phyloP scores from a whole-genome alignment of 768 basidiomycete genomes.

The Tricholoma furcatifolium region DNA sequence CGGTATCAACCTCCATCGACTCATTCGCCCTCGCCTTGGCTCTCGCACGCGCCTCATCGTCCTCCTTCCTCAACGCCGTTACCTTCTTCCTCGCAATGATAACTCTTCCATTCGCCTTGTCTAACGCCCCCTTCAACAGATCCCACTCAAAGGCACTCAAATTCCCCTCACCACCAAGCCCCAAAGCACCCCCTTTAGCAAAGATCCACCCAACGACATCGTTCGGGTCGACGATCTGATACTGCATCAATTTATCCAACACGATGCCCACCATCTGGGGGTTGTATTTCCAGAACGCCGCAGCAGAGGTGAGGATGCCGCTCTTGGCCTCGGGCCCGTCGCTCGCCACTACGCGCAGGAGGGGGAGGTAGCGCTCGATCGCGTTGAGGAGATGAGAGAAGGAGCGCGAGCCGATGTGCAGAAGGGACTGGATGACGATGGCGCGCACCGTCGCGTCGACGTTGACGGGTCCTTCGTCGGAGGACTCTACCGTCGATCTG shows the following conservation, averaged over 20 bases:
- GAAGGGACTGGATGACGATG: slow-evolving; percentile 82
- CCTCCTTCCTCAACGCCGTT: slow-evolving; percentile 76
- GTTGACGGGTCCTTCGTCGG: slow-evolving; percentile 55
- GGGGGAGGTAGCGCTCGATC: slow-evolving; percentile 87
- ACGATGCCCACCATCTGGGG: slow-evolving; percentile 89
- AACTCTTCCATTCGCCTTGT: slow-evolving; percentile 90
- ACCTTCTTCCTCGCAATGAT: slow-evolving; percentile 75
- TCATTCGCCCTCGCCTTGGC: slow-evolving; percentile 62
- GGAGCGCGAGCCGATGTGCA: slow-evolving; percentile 90
- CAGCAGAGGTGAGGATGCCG: slow-evolving; percentile 70
- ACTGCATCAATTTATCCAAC: slow-evolving; percentile 97
- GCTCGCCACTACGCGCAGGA: slow-evolving; percentile 64
- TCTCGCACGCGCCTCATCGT: slow-evolving; percentile 80
- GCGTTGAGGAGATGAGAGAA: slow-evolving; percentile 98
- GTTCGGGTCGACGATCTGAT: slow-evolving; percentile 92
- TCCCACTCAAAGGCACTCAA: slow-evolving; percentile 78
- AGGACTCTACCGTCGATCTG: slow-evolving; percentile 61
- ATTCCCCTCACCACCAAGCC: slow-evolving; percentile 16
- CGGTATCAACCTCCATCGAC: slow-evolving; percentile 75
- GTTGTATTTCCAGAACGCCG: slow-evolving; percentile 81
- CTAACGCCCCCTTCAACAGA: slow-evolving; percentile 74
- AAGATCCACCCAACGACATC: slow-evolving; percentile 91
- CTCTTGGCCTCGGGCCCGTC: slow-evolving; percentile 51
- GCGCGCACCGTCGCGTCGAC: slow-evolving; percentile 69
- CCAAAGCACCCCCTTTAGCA: slow-evolving; percentile 39